A percentile compares a stretch with the other conserved stretches of the same genome.
phyloP scores from a whole-genome alignment of 805 yeast species.

The Sugiyamaella americana region DNA sequence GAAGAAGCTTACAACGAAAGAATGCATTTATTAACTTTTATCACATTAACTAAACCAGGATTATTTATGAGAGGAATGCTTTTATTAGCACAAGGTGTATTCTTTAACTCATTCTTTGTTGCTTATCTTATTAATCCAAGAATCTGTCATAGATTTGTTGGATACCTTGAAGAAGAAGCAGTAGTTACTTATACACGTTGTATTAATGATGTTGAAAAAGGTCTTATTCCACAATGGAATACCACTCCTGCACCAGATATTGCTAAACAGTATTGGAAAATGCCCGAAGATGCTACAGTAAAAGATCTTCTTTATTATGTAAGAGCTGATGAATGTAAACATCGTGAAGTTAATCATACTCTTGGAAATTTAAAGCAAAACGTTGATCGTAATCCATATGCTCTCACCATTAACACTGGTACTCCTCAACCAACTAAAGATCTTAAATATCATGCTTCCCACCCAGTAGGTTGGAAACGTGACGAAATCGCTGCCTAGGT shows the following conservation, averaged over 20 bases:
- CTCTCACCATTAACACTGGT: conserved; percentile 34
- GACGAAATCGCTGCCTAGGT: conserved; percentile 31
- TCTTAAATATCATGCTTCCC: conserved; percentile 21
- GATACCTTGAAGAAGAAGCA: conserved; percentile 73
- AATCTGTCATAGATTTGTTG: conserved; percentile 69
- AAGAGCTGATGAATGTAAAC: conserved; percentile 75
- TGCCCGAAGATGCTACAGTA: conserved; percentile 47
- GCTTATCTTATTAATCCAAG: conserved; percentile 53
- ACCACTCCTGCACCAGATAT: conserved; percentile 36
- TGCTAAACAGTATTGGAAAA: conserved; percentile 59
- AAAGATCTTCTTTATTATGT: conserved; percentile 54
- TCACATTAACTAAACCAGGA: conserved; percentile 58
- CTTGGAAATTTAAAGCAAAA: conserved; percentile 54
- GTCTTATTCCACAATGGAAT: conserved; percentile 45
- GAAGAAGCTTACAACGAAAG: conserved; percentile 77
- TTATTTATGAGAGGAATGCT: conserved; percentile 49
- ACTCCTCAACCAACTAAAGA: conserved; percentile 34
- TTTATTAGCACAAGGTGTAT: conserved; percentile 63
- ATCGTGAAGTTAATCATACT: conserved; percentile 74
- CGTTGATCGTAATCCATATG: conserved; percentile 64
- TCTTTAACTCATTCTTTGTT: conserved; percentile 59
- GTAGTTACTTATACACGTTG: conserved; percentile 62
- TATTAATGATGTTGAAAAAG: conserved; percentile 46
- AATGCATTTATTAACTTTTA: conserved; percentile 67
- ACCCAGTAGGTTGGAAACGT: conserved; percentile 33